Conservation (phyloP, 805 yeast genomes). For the Metschnikowia baotianmanensis region DNA sequence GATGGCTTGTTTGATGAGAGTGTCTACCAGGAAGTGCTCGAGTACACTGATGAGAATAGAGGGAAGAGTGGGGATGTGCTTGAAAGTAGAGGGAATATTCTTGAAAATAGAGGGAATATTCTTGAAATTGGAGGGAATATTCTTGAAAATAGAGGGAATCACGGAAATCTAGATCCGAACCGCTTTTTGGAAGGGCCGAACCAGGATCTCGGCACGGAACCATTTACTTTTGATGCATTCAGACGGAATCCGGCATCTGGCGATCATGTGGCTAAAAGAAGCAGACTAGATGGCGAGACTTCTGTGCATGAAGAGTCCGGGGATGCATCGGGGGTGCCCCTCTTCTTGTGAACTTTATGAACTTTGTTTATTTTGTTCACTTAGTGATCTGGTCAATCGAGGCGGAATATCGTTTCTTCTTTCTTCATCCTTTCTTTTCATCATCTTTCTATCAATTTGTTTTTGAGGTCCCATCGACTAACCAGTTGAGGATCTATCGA, state of each 20-base stretch:
- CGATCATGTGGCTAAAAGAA: constrained; percentile 1
- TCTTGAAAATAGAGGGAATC: not conserved
- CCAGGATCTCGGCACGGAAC: constrained; percentile 2
- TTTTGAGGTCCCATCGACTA: too few relatives aligned
- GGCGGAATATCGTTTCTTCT: too few relatives aligned
- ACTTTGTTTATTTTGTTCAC: too few relatives aligned
- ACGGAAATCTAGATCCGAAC: not conserved
- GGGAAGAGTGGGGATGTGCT: not conserved
- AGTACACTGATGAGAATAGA: constrained; percentile 10
- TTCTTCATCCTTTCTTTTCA: too few relatives aligned
- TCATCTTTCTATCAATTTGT: too few relatives aligned
- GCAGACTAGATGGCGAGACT: not conserved
- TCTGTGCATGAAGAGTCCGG: too few relatives aligned
- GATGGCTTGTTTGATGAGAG: constrained; percentile 29
- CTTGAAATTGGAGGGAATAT: not conserved
- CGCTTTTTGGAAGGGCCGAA: not conserved
- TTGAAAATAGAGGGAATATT: not conserved
- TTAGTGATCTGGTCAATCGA: too few relatives aligned
- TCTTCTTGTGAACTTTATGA: not conserved
- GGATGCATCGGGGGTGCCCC: not conserved
- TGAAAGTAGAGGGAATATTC: not conserved
- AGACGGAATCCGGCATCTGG: not conserved
- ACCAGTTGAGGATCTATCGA: too few relatives aligned
- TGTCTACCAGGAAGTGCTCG: constrained; percentile 24
- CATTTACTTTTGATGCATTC: constrained; percentile 15